phyloP scores from a whole-genome alignment of 2,329 filamentous ascomycete genomes.

The Phyllosticta citribraziliensis region DNA sequence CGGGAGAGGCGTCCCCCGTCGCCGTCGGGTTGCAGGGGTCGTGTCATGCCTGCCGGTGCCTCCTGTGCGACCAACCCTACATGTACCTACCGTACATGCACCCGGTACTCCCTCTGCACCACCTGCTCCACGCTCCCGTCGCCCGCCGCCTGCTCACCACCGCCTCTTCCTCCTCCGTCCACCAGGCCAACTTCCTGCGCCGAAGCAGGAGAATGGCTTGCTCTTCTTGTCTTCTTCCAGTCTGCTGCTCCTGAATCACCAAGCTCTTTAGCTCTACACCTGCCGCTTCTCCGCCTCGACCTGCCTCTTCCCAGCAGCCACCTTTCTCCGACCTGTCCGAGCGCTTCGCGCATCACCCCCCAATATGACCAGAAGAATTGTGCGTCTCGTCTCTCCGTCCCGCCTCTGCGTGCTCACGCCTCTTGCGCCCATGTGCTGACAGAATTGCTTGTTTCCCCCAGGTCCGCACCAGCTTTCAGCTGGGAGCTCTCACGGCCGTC shows the following conservation, averaged over 20 bases:
- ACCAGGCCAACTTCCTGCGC: not conserved
- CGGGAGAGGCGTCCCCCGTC: too few relatives aligned
- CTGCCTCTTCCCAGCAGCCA: not conserved
- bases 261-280: conserved; percentile 1
- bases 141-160: not conserved
- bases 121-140: not conserved
- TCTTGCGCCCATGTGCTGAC: conserved; percentile 13
- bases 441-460: conserved; percentile 13
- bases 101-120: not conserved
- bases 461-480: conserved; percentile 61
- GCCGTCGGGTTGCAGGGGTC: not conserved
- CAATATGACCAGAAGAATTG: conserved; percentile 32
- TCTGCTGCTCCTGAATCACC: conserved; percentile 6
- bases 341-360: conserved; percentile 1
- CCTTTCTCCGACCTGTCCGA: not conserved
- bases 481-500: conserved; percentile 54
- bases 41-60: not conserved
- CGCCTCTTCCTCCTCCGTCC: not conserved
- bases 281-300: not conserved
- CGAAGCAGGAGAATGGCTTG: conserved; percentile 5
- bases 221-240: not conserved
- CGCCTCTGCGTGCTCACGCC: not conserved
- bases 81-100: too few relatives aligned
- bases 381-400: conserved; percentile 13
- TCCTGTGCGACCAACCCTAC: not conserved